phyloP scores from a whole-genome alignment of 2,329 filamentous ascomycete species.

The Aureobasidium sp. region DNA sequence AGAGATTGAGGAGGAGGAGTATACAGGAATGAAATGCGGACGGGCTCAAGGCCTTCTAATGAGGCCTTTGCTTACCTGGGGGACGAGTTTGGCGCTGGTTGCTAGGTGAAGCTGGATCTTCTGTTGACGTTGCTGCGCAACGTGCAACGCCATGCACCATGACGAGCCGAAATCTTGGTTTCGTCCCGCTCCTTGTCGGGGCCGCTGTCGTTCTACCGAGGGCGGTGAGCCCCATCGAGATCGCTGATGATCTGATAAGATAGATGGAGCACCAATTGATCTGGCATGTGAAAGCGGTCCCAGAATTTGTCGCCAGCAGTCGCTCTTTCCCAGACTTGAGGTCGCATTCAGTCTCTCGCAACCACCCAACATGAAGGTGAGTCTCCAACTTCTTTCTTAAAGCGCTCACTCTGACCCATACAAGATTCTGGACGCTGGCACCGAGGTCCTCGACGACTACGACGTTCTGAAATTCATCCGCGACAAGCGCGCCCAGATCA shows the following conservation, averaged over 20 bases:
- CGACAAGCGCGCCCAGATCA: slow-evolving; percentile 27
- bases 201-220: slow-evolving; percentile 4
- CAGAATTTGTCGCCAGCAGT: not conserved
- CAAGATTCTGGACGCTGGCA: slow-evolving; percentile 31
- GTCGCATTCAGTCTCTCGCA: not conserved
- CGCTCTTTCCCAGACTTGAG: not conserved
- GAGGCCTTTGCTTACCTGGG: slow-evolving; percentile 14
- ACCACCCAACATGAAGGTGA: not conserved
- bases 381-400: no score
- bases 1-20: not conserved
- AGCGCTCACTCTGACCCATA: not conserved
- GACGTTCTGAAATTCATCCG: slow-evolving; percentile 30
- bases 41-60: slow-evolving; percentile 10
- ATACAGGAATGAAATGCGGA: not conserved
- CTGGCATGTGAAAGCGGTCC: slow-evolving; percentile 10
- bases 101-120: slow-evolving; percentile 5
- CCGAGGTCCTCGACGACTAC: slow-evolving; percentile 29
- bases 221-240: not conserved
- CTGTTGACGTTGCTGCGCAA: not conserved
- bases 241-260: not conserved
- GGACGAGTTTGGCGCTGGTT: slow-evolving; percentile 7
- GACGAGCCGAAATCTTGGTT: slow-evolving; percentile 7
- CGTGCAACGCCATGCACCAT: slow-evolving; percentile 9
- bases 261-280: not conserved
- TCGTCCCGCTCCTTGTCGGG: not conserved